These are phyloP conservation scores for Crotalaria pallida DNA, from an alignment of 306 rosid genomes.

Conservation along the genomic window DNA sequence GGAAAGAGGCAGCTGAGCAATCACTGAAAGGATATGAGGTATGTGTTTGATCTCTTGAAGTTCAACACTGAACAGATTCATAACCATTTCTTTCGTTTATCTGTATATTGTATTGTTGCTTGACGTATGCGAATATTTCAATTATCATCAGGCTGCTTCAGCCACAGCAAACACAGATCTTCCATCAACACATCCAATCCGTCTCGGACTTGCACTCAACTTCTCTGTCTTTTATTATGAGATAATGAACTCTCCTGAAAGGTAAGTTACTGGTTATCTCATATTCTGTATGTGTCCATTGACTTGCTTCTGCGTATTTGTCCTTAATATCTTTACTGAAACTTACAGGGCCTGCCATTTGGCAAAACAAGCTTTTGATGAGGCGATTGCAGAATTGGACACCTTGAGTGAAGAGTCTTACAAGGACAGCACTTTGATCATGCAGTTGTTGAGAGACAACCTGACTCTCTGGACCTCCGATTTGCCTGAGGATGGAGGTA, in stretches of 20 bases:
- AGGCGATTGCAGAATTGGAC: conserved; percentile 98
- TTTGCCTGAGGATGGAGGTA: conserved; percentile 99
- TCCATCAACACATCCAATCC: conserved; percentile 92
- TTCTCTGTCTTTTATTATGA: conserved; percentile 97
- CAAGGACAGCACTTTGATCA: conserved; percentile 97
- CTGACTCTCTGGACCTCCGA: conserved; percentile 99
- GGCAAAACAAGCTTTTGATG: conserved; percentile 98
- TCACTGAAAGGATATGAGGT: conserved; percentile 82
- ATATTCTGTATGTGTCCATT: not conserved
- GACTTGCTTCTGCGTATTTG: conserved; percentile 12
- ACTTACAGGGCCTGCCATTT: conserved; percentile 91
- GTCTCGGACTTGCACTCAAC: conserved; percentile 98
- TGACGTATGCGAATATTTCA: conserved; percentile 20
- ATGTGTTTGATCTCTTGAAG: conserved; percentile 27
- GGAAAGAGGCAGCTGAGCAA: conserved; percentile 71
- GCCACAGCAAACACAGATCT: conserved; percentile 87
- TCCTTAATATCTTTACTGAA: conserved; percentile 19
- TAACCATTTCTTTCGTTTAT: not conserved
- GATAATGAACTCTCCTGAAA: conserved; percentile 96
- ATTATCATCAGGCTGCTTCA: conserved; percentile 65
- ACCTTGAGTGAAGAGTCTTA: conserved; percentile 98
- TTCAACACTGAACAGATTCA: conserved; percentile 1
- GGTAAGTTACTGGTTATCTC: conserved; percentile 34
- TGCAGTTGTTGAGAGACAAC: conserved; percentile 98
- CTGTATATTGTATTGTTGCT: not conserved